phyloP scores from a whole-genome alignment of 1,284 basidiomycete species.

The Coriolopsis trogii region DNA sequence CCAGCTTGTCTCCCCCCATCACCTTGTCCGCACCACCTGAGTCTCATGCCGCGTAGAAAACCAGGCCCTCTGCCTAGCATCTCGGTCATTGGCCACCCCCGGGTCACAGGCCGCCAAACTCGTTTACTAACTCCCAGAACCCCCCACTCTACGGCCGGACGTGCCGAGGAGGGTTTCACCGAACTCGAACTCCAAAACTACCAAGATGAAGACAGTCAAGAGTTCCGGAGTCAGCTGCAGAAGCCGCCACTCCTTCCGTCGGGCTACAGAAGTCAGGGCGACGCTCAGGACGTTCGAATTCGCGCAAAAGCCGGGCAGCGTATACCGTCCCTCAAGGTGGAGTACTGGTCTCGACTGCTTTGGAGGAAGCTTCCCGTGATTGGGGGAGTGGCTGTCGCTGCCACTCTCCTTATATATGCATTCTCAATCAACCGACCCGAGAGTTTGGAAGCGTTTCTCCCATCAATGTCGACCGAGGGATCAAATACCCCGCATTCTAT shows the following conservation, averaged over 20 bases:
- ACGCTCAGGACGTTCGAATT: constrained; percentile 33
- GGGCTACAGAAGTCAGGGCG: constrained; percentile 45
- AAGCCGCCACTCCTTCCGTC: constrained; percentile 54
- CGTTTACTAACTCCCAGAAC: constrained; percentile 57
- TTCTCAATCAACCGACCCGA: constrained; percentile 55
- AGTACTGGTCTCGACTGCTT: constrained; percentile 8
- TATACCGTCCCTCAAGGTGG: neutral
- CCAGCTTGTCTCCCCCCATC: too few relatives aligned
- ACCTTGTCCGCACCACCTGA: too few relatives aligned
- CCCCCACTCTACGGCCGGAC: constrained; percentile 61
- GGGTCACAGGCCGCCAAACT: neutral
- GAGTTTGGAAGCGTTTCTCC: constrained; percentile 45
- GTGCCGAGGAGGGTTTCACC: constrained; percentile 56
- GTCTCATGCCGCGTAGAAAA: too few relatives aligned
- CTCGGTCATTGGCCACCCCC: too few relatives aligned
- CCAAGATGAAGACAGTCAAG: constrained; percentile 44
- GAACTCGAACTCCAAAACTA: constrained; percentile 46
- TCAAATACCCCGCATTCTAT: neutral
- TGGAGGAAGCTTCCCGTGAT: constrained; percentile 38
- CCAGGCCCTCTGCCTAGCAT: too few relatives aligned
- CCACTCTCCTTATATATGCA: constrained; percentile 52
- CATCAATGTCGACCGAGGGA: neutral
- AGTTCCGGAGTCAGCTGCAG: constrained; percentile 36
- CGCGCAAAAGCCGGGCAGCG: constrained; percentile 3
- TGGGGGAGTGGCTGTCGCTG: constrained; percentile 48